phyloP scores from a whole-genome alignment of 768 basidiomycete genomes.

The Agrocybe praecox region DNA sequence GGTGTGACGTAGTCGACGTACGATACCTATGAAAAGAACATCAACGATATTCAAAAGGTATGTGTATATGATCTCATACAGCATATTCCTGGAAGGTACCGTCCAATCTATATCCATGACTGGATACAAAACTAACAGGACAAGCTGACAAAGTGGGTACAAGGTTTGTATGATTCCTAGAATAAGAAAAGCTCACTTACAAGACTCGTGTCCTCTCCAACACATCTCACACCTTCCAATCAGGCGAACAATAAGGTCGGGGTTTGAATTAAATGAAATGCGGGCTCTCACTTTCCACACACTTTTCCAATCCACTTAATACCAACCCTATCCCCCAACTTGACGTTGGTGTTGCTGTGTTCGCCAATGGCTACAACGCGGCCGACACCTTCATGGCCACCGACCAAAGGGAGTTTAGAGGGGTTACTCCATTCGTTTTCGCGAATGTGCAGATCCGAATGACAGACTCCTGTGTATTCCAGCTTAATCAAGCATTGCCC shows the following conservation, averaged over 20 bases:
- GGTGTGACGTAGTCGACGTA: slow-evolving; percentile 72
- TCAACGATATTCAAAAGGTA: neutral
- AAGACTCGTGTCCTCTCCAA: slow-evolving; percentile 61
- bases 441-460: slow-evolving; percentile 74
- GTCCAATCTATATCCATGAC: slow-evolving; percentile 66
- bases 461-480: slow-evolving; percentile 65
- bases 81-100: slow-evolving; percentile 74
- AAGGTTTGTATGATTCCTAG: neutral
- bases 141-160: slow-evolving; percentile 40
- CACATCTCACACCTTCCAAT: slow-evolving; percentile 67
- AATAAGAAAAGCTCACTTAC: slow-evolving; percentile 12
- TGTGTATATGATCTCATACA: slow-evolving; percentile 30
- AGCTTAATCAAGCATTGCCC: slow-evolving; percentile 75
- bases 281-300: slow-evolving; percentile 35
- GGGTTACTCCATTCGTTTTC: slow-evolving; percentile 67
- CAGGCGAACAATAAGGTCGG: no score
- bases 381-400: slow-evolving; percentile 84
- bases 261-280: no score
- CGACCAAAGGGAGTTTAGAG: slow-evolving; percentile 58
- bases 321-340: slow-evolving; percentile 77
- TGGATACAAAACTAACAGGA: slow-evolving; percentile 31
- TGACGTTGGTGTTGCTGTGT: slow-evolving; percentile 52
- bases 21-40: slow-evolving; percentile 43
- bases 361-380: slow-evolving; percentile 76
- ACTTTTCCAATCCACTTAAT: slow-evolving; percentile 66